Percentiles rank a stretch among this genome's conserved stretches.
Evolutionary conservation across 2,329 filamentous ascomycete species (phyloP).

Genomic region (Sarocladiaceae sp.): DNA sequence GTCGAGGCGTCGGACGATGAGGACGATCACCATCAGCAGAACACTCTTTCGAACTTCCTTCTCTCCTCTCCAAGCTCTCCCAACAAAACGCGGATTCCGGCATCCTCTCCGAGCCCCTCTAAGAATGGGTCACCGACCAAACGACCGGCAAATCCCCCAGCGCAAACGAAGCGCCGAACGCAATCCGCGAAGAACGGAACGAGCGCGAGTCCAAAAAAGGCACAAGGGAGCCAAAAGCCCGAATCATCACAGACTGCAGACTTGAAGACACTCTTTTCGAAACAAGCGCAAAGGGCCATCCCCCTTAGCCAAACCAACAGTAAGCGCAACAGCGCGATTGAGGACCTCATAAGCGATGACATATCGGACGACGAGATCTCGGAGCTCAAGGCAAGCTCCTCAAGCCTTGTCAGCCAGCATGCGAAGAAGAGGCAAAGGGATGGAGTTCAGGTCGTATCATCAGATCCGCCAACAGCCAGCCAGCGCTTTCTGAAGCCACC

Average conservation of each 20-base stretch:
- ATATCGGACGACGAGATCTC: conserved; percentile 57
- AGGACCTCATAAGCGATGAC: conserved; percentile 50
- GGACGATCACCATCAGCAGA: conserved; percentile 35
- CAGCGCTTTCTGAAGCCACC: conserved; percentile 49
- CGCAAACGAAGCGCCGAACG: conserved; percentile 20
- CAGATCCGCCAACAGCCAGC: conserved; percentile 30
- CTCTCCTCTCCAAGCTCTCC: conserved; percentile 47
- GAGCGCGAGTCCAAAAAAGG: conserved; percentile 34
- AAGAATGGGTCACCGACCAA: conserved; percentile 21
- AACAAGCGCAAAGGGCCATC: conserved; percentile 49
- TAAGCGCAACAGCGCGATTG: conserved; percentile 26
- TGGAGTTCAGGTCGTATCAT: conserved; percentile 18
- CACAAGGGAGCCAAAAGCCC: conserved; percentile 34
- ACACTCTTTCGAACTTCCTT: conserved; percentile 50
- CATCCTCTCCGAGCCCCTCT: conserved; percentile 37
- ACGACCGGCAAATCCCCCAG: conserved; percentile 18
- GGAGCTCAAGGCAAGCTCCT: conserved; percentile 43
- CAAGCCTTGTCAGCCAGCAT: conserved; percentile 52
- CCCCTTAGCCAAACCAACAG: conserved; percentile 26
- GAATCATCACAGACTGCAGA: conserved; percentile 53
- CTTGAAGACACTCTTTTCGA: conserved; percentile 57
- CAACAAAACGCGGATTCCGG: conserved; percentile 24
- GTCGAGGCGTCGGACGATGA: conserved; percentile 47
- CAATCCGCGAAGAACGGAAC: conserved; percentile 24
- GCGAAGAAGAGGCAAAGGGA: conserved; percentile 50